Evolutionary conservation across 1,284 basidiomycete genomes (phyloP), one percentile per base, ranked within the genome.

Genomic region (Tylopilus sp.): DNA sequence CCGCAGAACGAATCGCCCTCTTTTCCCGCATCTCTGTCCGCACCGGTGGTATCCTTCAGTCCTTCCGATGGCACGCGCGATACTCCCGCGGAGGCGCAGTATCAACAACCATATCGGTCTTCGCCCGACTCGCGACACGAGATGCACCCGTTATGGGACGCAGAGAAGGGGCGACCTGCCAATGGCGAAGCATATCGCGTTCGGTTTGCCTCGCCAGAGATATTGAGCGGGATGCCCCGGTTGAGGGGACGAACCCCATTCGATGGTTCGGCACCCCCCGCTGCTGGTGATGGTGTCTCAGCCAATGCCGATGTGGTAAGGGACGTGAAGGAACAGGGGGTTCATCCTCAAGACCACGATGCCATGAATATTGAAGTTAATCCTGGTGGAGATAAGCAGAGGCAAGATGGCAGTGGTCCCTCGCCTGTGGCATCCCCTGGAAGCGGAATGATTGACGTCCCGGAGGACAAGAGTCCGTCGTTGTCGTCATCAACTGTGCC

Each of bases 151-250:
- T 3, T 20, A 1, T 41, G 28, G 5, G 57, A 61, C 20, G 35
- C 14, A 26, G 62, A 61, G 35, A 61, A 50, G 47, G 51, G 18
- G 34, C 52, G 40, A 8, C n/a, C 49, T 12, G 6, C 37, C 14
- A 53, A 51, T 36, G 63, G 50, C 18, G 66, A 65, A 33, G n/a
- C 35, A 3, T 26, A 58, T 48, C 66, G 50, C 6, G 68, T 70
- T 40, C 58, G 66, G 26, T 66, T 66, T 29, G 60, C 56, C 2
- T 66, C 68, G 2, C 68, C 64, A 8, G 68, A 66, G 41, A 46
- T 65, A 37, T 40, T 66, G 30, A 30, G 31, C 24, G 58, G 48
- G 5, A 28, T 57, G 4, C 54, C 64, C 20, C 37, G 51, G 24
- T 12, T 66, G 44, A 48, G 12, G 10, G 54, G 46, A 4, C 53